Conservation (phyloP, 169 alveolate species). For the Plasmodium coatneyi region DNA sequence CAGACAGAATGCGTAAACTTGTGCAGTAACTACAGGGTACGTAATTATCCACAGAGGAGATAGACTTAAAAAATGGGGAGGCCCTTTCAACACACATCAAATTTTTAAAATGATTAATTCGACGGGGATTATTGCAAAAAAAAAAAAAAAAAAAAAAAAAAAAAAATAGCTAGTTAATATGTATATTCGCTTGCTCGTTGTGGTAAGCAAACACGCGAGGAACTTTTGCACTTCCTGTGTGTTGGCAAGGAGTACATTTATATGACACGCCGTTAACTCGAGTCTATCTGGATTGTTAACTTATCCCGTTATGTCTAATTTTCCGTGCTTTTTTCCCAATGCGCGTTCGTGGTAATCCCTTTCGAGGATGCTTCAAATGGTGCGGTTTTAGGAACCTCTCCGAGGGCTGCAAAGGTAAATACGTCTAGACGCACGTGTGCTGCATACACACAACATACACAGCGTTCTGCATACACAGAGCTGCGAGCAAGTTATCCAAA, state of each 20-base stretch:
- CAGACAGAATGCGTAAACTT: background rate
- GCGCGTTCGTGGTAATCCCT: background rate
- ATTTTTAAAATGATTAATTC: too few species aligned
- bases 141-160: too few species aligned
- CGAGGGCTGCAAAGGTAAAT: background rate
- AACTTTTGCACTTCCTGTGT: background rate
- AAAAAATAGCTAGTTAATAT: background rate
- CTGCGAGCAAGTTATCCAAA: background rate
- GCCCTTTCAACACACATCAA: background rate
- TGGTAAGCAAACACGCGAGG: background rate
- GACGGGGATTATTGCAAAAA: background rate
- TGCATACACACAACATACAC: background rate
- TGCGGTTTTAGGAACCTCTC: background rate
- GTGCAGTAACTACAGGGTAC: background rate
- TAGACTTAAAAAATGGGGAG: background rate
- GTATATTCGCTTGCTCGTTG: background rate
- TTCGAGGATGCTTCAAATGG: background rate
- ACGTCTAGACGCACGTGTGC: background rate
- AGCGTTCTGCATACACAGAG: background rate
- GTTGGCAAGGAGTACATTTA: background rate
- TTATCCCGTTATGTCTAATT: background rate
- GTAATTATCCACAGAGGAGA: background rate
- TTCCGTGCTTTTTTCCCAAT: background rate
- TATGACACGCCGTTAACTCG: background rate
- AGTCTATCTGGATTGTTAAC: background rate